phyloP scores from a whole-genome alignment of 164 flowering plant species.

The Vitis amurensis region DNA sequence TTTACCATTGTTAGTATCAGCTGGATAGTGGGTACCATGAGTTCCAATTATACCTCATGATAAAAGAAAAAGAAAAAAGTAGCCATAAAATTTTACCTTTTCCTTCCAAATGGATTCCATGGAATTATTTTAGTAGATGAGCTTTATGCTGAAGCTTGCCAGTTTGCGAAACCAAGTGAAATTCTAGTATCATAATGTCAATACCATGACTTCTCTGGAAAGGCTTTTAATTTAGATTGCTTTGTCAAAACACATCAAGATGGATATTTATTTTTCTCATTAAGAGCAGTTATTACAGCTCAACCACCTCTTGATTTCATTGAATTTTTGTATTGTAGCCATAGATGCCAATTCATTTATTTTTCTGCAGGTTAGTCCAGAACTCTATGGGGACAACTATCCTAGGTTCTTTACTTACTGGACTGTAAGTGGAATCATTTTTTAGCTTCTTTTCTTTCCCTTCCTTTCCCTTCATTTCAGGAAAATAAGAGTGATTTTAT shows the following conservation, averaged over 20 bases:
- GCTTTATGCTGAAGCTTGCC: too few relatives aligned
- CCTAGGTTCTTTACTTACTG: conserved; percentile 97
- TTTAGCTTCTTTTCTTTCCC: neutral
- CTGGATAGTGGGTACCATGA: too few relatives aligned
- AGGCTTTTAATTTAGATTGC: neutral
- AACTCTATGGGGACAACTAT: conserved; percentile 84
- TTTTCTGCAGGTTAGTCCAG: conserved; percentile 83
- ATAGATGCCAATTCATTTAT: conserved; percentile 22
- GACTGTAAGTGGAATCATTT: conserved; percentile 62
- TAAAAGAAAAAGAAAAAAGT: too few relatives aligned
- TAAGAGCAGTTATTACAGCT: conserved; percentile 5
- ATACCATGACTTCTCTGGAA: too few relatives aligned
- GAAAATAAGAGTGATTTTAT: neutral
- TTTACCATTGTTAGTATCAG: too few relatives aligned
- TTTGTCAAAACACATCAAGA: neutral
- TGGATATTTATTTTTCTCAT: conserved; percentile 2
- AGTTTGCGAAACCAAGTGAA: too few relatives aligned
- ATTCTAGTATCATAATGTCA: too few relatives aligned
- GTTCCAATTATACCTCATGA: too few relatives aligned
- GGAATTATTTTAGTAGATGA: too few relatives aligned
- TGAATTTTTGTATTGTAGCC: conserved; percentile 2
- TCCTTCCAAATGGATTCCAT: too few relatives aligned
- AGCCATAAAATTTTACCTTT: too few relatives aligned
- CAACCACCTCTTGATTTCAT: conserved; percentile 30
- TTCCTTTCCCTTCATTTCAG: neutral